These are phyloP conservation scores for Dorcoceras hygrometricum DNA, from an alignment of 257 asterid genomes.

Conservation along the genomic window DNA sequence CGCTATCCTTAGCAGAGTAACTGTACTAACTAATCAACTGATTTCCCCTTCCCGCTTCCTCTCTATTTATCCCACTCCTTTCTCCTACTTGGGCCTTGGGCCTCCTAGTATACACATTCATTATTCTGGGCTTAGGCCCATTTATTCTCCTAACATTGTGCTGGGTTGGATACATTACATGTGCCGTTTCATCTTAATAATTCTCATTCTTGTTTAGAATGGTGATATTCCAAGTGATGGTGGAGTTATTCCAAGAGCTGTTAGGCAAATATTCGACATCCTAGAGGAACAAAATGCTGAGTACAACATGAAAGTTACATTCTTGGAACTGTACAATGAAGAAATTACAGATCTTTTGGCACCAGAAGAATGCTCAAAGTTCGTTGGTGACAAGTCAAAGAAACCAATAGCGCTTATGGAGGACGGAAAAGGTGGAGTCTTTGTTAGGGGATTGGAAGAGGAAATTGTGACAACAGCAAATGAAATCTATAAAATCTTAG, in stretches of 20 bases:
- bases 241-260: constrained; percentile 99
- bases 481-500: constrained; percentile 86
- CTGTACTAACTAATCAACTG: no score
- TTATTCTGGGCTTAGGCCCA: no score
- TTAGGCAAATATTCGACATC: constrained; percentile 82
- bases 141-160: no score
- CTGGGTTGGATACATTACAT: no score
- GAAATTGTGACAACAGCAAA: constrained; percentile 91
- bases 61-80: no score
- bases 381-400: constrained; percentile 81
- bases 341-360: constrained; percentile 96
- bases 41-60: no score
- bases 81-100: no score
- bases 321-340: constrained; percentile 91
- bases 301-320: constrained; percentile 92
- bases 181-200: constrained; percentile 9
- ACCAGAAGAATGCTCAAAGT: constrained; percentile 70
- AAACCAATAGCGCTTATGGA: constrained; percentile 98
- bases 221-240: constrained; percentile 98
- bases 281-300: constrained; percentile 91
- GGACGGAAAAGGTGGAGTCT: constrained; percentile 97
- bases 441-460: constrained; percentile 96
- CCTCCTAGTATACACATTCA: no score
- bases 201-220: constrained; percentile 52
- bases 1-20: no score